A percentile compares a stretch with the other conserved stretches of the same genome.
Conservation (phyloP, 768 basidiomycete genomes). For the Cystofilobasidium macerans region DNA sequence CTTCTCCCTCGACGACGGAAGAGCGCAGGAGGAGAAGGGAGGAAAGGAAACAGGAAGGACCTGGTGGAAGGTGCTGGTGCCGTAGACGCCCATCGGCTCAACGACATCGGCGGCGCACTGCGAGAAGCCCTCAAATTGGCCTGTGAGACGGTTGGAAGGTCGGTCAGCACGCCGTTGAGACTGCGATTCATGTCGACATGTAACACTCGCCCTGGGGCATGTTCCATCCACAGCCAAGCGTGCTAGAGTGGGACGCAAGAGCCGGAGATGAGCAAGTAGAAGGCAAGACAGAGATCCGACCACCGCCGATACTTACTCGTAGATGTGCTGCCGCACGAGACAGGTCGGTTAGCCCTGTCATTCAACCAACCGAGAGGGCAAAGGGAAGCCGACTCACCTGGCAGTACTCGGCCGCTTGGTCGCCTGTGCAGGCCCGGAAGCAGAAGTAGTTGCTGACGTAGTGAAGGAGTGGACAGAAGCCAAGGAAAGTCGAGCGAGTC, state of each 20-base stretch:
- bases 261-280: neutral
- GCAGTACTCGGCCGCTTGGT: conserved; percentile 46
- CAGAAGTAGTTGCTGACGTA: conserved; percentile 42
- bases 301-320: no score
- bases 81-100: conserved; percentile 11
- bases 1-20: no score
- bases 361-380: neutral
- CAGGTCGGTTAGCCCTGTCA: neutral
- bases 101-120: conserved; percentile 27
- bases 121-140: no score
- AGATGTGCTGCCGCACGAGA: neutral
- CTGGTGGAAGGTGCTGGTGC: neutral
- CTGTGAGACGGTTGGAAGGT: no score
- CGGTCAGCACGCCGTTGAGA: no score
- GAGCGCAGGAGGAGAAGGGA: neutral
- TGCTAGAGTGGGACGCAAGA: neutral
- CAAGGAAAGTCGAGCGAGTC: no score
- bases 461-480: no score
- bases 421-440: conserved; percentile 31
- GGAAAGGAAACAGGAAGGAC: neutral
- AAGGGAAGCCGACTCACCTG: conserved; percentile 41
- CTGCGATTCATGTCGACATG: no score
- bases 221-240: conserved; percentile 33
- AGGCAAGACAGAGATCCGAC: neutral
- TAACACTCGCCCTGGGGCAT: conserved; percentile 42